Base-by-base conservation (phyloP, 192 early-diverging fungal genomes). In the Entophlyctis luteolus region DNA sequence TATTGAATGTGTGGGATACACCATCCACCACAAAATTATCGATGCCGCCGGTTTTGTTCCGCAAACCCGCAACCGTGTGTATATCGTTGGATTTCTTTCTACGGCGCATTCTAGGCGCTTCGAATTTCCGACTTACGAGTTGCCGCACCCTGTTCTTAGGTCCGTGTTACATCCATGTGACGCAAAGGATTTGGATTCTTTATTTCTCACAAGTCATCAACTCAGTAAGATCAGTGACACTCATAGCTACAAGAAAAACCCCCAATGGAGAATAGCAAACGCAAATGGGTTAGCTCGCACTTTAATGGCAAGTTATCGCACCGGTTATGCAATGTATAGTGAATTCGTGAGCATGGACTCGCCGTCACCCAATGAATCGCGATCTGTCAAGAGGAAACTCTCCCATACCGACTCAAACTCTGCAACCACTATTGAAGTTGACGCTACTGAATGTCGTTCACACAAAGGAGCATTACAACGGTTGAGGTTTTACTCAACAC, bases 51-150 rank as follows among this genome's bases (percentile, higher is more conserved):
- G 18, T 2, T 60, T 46, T 28, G 25, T 42, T 32, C 58, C 58
- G 32, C 58, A 60, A 60, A 60, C 58, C 20, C 58, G 58, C 10
- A 42, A 60, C 20, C 58, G 58, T 23, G 58, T 60, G 22, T 60
- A 60, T 31, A 60, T 60, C 32, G 32, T 60, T 31, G 58, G 58
- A 12, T 60, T 45, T 25, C 58, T 38, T 5, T 8, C 39, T 32
- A 20, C 35, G 1, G 4, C 0, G 0, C 37, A 38, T 25, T 38
- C 38, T 16, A 20, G 18, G 39, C 14, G 5, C 4, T 60, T 60
- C 39, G 10, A 8, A 60, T 60, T 14, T 14, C 58, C 58, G 28
- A 22, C 35, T n/a, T n/a, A n/a, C n/a, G n/a, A n/a, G n/a, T n/a
- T n/a, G n/a, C n/a, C n/a, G n/a, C n/a, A n/a, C n/a, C n/a, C n/a